Evolutionary conservation across 73 alveolate genomes (phyloP).

Genomic region (Paramecium tetraurelia): DNA sequence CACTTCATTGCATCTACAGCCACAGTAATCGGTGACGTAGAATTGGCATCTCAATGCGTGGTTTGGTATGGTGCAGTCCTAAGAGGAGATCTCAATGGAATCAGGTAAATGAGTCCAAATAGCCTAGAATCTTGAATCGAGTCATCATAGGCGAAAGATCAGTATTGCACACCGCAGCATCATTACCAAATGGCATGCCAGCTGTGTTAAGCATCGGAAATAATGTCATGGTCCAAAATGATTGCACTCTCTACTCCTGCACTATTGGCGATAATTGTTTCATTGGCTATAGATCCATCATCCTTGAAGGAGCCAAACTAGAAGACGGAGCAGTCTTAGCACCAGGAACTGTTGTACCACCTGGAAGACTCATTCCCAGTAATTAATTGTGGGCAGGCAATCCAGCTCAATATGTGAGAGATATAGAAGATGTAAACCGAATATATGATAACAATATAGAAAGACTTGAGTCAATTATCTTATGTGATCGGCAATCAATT

Average conservation of each 20-base stretch:
- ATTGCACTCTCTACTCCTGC: conserved; percentile 77
- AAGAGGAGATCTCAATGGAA: conserved; percentile 70
- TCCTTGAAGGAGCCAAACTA: conserved; percentile 83
- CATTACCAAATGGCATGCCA: conserved; percentile 83
- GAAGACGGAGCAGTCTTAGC: conserved; percentile 85
- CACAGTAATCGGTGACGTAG: conserved; percentile 68
- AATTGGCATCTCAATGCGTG: conserved; percentile 59
- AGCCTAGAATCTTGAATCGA: conserved; percentile 54
- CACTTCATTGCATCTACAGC: conserved; percentile 69
- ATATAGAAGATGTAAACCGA: conserved; percentile 43
- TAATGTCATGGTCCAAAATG: conserved; percentile 72
- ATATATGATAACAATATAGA: neutral
- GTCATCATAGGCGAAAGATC: conserved; percentile 83
- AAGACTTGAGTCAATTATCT: neutral
- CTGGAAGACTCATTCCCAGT: conserved; percentile 90
- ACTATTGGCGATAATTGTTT: conserved; percentile 75
- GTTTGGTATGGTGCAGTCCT: conserved; percentile 70
- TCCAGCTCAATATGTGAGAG: conserved; percentile 75
- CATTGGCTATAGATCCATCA: conserved; percentile 74
- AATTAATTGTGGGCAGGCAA: conserved; percentile 87
- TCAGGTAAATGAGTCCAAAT: conserved; percentile 27
- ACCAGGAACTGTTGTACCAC: conserved; percentile 87
- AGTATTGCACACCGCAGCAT: conserved; percentile 76
- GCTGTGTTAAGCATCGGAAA: conserved; percentile 68
- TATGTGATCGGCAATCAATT: conserved; percentile 7